Evolutionary conservation across 176 grass and related monocot genomes (phyloP).

Genomic region (Themeda triandra): DNA sequence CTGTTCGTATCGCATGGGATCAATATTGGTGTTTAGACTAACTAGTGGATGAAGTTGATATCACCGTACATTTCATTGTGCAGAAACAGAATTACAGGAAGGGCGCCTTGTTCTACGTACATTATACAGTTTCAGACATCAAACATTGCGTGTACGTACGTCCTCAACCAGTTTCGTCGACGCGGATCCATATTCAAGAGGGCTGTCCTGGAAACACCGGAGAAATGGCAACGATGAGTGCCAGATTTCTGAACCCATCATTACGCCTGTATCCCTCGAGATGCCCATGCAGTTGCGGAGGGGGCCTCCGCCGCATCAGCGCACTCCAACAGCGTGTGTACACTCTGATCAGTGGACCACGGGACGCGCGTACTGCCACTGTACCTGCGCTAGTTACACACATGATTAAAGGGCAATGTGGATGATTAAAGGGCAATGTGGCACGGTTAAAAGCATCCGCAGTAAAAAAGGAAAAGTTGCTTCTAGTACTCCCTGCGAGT

Average conservation of each 20-base stretch:
- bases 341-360: not conserved
- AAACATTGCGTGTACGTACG: too few species aligned
- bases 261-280: not conserved
- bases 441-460: not conserved
- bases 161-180: too few species aligned
- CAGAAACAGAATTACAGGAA: too few species aligned
- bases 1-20: too few species aligned
- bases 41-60: too few species aligned
- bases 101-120: too few species aligned
- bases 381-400: not conserved
- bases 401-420: not conserved
- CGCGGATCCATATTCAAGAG: too few species aligned
- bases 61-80: too few species aligned
- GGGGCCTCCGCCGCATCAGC: not conserved
- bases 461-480: not conserved
- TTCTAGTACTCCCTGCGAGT: not conserved
- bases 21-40: too few species aligned
- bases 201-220: too few species aligned
- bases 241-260: not conserved
- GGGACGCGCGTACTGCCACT: not conserved
- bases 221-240: not conserved
- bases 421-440: not conserved
- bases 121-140: too few species aligned
- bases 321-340: not conserved
- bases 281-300: not conserved